Evolutionary conservation across 164 flowering plant species (phyloP).

Genomic region (Taxillus chinensis): DNA sequence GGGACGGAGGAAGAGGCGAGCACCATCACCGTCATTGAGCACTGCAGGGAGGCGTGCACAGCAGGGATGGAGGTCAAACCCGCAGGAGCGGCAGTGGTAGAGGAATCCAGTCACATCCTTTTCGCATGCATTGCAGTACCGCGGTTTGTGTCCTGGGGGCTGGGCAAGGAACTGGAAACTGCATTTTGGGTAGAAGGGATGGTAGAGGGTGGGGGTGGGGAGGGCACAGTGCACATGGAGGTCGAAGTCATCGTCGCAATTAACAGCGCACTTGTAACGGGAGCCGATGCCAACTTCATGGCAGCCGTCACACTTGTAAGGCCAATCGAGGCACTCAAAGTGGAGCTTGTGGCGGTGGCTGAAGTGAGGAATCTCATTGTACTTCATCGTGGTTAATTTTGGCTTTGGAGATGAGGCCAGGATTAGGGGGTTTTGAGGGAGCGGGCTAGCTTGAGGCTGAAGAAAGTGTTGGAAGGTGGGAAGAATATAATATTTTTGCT

Average conservation of each 20-base stretch:
- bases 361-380: slow-evolving; percentile 58
- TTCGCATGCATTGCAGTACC: slow-evolving; percentile 84
- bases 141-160: slow-evolving; percentile 52
- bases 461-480: too few species aligned
- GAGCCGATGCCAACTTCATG: slow-evolving; percentile 83
- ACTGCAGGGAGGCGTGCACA: slow-evolving; percentile 74
- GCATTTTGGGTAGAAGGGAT: slow-evolving; percentile 79
- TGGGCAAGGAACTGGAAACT: slow-evolving; percentile 52
- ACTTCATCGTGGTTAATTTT: slow-evolving; percentile 24
- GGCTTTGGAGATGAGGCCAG: too few species aligned
- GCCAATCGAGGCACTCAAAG: slow-evolving; percentile 45
- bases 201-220: slow-evolving; percentile 42
- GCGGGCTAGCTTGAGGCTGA: too few species aligned
- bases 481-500: too few species aligned
- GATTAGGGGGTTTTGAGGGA: too few species aligned
- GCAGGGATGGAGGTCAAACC: slow-evolving; percentile 87
- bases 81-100: slow-evolving; percentile 77
- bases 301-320: slow-evolving; percentile 96
- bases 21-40: slow-evolving; percentile 61
- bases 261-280: slow-evolving; percentile 49
- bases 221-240: slow-evolving; percentile 75
- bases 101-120: slow-evolving; percentile 67
- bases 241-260: slow-evolving; percentile 45
- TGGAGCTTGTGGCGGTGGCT: slow-evolving; percentile 78
- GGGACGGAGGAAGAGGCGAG: slow-evolving; percentile 44